Percentiles rank a stretch among this genome's conserved stretches.
These are phyloP conservation scores for Neopestalotiopsis rosae DNA, from an alignment of 2,329 filamentous ascomycete genomes.

Conservation along the genomic window DNA sequence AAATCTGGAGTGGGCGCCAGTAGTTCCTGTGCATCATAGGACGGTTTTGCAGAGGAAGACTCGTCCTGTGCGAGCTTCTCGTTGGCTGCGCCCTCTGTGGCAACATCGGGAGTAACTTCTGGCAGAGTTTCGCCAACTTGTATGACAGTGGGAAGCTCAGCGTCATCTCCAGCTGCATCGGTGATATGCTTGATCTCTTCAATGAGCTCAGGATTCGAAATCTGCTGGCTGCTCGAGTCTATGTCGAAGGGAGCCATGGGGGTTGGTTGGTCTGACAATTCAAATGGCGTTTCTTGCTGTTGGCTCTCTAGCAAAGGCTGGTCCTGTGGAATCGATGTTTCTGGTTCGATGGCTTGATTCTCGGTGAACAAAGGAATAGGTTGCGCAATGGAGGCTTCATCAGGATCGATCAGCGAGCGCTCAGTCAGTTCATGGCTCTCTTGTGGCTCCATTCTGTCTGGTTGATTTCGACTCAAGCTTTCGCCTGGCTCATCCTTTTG, in stretches of 20 bases:
- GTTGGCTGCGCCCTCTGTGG: background rate
- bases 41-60: background rate
- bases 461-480: background rate
- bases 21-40: background rate
- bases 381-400: background rate
- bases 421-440: conserved; percentile 8
- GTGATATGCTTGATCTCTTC: background rate
- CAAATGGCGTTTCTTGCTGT: background rate
- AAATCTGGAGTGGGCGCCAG: background rate
- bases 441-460: conserved; percentile 36
- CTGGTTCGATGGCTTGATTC: background rate
- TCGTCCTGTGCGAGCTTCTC: background rate
- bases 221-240: background rate
- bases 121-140: background rate
- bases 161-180: background rate
- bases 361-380: background rate
- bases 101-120: background rate
- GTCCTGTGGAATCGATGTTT: background rate
- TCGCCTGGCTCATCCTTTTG: background rate
- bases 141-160: background rate
- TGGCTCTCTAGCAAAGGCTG: background rate
- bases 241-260: background rate
- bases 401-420: background rate
- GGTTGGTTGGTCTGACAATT: background rate
- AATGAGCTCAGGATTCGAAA: conserved; percentile 1